phyloP scores from a whole-genome alignment of 2,329 filamentous ascomycete species.

The Paecilomyces variotii region DNA sequence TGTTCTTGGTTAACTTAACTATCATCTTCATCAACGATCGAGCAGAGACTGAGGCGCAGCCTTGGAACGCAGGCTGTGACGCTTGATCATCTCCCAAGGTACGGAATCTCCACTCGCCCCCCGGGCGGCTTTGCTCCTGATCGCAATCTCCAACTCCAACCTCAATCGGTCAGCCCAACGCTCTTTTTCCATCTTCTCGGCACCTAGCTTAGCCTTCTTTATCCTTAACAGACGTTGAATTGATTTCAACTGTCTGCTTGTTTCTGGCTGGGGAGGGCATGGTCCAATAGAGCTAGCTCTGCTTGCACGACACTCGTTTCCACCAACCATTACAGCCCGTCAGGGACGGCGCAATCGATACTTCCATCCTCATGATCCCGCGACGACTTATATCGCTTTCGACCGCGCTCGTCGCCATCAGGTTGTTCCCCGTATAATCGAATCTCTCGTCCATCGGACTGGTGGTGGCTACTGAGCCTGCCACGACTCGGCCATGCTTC shows the following conservation, averaged over 20 bases:
- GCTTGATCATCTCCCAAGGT: not conserved
- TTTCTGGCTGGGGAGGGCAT: slow-evolving; percentile 5
- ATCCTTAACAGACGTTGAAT: not conserved
- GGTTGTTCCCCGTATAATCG: not conserved
- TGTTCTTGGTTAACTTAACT: not conserved
- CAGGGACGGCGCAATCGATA: not conserved
- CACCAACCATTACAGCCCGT: not conserved
- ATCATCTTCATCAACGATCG: not conserved
- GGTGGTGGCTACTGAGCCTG: not conserved
- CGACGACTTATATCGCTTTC: not conserved
- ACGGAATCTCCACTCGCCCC: not conserved
- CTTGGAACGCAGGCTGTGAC: not conserved
- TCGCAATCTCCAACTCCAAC: not conserved
- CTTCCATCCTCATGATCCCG: slow-evolving; percentile 5
- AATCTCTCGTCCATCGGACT: not conserved
- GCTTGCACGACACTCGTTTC: not conserved
- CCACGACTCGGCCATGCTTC: slow-evolving; percentile 50
- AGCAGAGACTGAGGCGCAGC: not conserved
- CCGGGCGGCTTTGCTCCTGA: not conserved
- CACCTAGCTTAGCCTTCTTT: not conserved
- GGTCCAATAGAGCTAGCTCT: not conserved
- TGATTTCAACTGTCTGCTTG: not conserved
- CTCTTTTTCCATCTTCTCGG: not conserved
- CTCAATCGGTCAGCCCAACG: not conserved
- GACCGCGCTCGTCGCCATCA: not conserved